phyloP scores from a whole-genome alignment of 495 filamentous ascomycete species.

The Talaromyces thailandensis region DNA sequence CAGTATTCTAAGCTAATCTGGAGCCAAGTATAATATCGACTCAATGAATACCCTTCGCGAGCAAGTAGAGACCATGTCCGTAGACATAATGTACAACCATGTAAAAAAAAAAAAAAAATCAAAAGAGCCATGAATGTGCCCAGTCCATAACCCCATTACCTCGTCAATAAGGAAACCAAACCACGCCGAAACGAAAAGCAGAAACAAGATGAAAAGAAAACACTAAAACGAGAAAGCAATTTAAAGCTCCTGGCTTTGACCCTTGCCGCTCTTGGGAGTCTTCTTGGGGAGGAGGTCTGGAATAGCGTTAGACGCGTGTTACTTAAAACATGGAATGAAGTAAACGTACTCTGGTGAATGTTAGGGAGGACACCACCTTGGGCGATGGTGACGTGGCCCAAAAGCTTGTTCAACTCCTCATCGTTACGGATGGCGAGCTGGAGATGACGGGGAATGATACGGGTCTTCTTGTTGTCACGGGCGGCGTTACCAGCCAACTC shows the following conservation, averaged over 20 bases:
- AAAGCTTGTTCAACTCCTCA: slow-evolving; percentile 99
- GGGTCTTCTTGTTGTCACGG: slow-evolving; percentile 99
- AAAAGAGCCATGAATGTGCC: slow-evolving; percentile 64
- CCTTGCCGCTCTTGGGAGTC: slow-evolving; percentile 88
- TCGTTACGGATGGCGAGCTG: slow-evolving; percentile 99
- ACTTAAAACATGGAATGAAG: neutral
- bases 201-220: slow-evolving; percentile 16
- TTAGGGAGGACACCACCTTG: slow-evolving; percentile 99
- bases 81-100: slow-evolving; percentile 92
- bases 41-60: slow-evolving; percentile 21
- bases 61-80: slow-evolving; percentile 48
- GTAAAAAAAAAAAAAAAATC: slow-evolving; percentile 57
- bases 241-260: slow-evolving; percentile 84
- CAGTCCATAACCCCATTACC: slow-evolving; percentile 86
- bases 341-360: slow-evolving; percentile 87
- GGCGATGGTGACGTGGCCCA: slow-evolving; percentile 98
- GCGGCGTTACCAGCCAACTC: slow-evolving; percentile 98
- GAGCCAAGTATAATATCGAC: neutral
- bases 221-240: slow-evolving; percentile 25
- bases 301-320: slow-evolving; percentile 31
- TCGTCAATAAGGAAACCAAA: slow-evolving; percentile 62
- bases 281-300: slow-evolving; percentile 96
- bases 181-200: slow-evolving; percentile 49
- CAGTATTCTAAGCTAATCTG: slow-evolving; percentile 3
- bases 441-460: slow-evolving; percentile 98